Conservation (phyloP, 2,329 filamentous ascomycete species). For the Epicoccum sorghinum region DNA sequence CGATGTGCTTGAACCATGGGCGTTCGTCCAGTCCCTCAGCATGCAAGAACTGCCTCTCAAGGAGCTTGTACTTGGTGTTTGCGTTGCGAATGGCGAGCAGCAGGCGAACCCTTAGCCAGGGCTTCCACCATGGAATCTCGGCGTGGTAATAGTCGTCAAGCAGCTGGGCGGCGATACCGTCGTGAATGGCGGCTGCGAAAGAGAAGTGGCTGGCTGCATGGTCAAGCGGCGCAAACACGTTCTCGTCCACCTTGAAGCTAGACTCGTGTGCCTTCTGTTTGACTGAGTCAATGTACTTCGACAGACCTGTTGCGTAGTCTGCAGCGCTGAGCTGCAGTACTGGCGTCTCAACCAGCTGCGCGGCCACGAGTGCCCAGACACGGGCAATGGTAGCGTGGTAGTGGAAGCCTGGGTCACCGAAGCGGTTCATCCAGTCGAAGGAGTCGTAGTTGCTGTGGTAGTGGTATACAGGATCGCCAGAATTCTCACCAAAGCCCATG, state of each 20-base stretch:
- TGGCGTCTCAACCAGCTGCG: conserved; percentile 55
- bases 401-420: conserved; percentile 68
- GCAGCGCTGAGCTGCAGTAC: conserved; percentile 55
- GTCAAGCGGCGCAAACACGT: conserved; percentile 53
- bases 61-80: conserved; percentile 81
- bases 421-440: conserved; percentile 82
- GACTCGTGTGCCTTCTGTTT: conserved; percentile 41
- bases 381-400: conserved; percentile 62
- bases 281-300: conserved; percentile 51
- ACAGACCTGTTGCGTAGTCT: conserved; percentile 53
- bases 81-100: conserved; percentile 67
- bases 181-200: conserved; percentile 57
- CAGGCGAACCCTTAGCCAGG: conserved; percentile 70
- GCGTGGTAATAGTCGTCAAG: conserved; percentile 52
- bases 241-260: conserved; percentile 20
- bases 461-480: conserved; percentile 64
- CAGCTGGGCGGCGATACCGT: conserved; percentile 57
- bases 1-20: conserved; percentile 91
- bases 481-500: conserved; percentile 51
- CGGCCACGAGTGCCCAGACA: conserved; percentile 54
- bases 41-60: conserved; percentile 83
- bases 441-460: conserved; percentile 88
- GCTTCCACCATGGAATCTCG: conserved; percentile 78
- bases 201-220: conserved; percentile 57
- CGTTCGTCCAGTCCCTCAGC: conserved; percentile 76